These are phyloP conservation scores for Diplodia sapinea DNA, from an alignment of 2,329 filamentous ascomycete genomes.

Conservation along the genomic window DNA sequence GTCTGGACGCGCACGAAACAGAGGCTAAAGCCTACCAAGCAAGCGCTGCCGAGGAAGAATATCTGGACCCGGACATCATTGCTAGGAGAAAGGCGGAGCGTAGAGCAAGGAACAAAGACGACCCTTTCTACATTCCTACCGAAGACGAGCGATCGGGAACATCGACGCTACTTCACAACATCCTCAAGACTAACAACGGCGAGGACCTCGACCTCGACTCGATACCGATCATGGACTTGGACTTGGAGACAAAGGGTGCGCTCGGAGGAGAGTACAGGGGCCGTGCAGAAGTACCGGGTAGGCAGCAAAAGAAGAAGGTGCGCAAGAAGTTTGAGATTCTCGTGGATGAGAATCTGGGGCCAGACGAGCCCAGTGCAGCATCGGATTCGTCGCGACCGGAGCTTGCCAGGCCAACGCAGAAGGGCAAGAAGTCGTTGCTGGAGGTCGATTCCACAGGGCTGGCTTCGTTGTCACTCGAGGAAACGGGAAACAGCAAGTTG, in stretches of 20 bases:
- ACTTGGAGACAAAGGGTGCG: conserved; percentile 61
- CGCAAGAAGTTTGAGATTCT: conserved; percentile 53
- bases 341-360: conserved; percentile 55
- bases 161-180: conserved; percentile 79
- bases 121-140: conserved; percentile 88
- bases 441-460: conserved; percentile 88
- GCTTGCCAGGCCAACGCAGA: conserved; percentile 40
- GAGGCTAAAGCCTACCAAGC: conserved; percentile 53
- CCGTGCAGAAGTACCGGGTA: background rate
- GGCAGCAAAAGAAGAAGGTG: conserved; percentile 39
- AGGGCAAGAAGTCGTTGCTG: conserved; percentile 70
- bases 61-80: conserved; percentile 75
- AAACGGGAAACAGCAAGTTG: conserved; percentile 49
- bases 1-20: conserved; percentile 48
- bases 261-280: conserved; percentile 14
- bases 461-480: conserved; percentile 72
- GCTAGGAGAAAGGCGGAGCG: conserved; percentile 78
- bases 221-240: conserved; percentile 93
- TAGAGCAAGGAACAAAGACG: conserved; percentile 82
- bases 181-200: conserved; percentile 70
- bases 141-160: conserved; percentile 59
- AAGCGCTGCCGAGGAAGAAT: conserved; percentile 50
- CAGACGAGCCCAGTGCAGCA: conserved; percentile 38
- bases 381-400: conserved; percentile 40
- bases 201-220: conserved; percentile 85